Conservation (phyloP, 2,329 filamentous ascomycete genomes). For the Talaromyces sp. region DNA sequence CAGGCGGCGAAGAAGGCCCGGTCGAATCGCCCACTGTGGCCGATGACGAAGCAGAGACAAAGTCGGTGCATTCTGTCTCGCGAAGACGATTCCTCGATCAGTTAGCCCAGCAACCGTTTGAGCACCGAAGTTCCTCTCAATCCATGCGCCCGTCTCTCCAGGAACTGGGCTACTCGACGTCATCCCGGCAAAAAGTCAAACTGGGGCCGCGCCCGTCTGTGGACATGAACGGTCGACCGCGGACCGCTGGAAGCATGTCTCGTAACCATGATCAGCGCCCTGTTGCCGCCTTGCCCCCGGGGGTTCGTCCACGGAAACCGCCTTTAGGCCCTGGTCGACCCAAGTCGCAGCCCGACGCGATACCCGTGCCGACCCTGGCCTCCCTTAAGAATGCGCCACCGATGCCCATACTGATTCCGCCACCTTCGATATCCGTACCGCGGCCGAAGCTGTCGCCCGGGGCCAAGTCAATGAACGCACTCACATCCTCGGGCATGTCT, state of each 20-base stretch:
- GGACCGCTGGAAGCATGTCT: conserved; percentile 50
- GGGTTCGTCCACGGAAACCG: conserved; percentile 61
- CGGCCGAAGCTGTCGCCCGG: conserved; percentile 34
- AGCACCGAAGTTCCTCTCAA: conserved; percentile 36
- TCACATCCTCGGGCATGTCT: conserved; percentile 58
- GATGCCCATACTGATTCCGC: conserved; percentile 37
- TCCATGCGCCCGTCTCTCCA: conserved; percentile 41
- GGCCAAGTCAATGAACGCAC: conserved; percentile 42
- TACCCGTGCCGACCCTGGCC: conserved; percentile 22
- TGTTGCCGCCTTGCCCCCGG: conserved; percentile 72
- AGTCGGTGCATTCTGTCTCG: conserved; percentile 22
- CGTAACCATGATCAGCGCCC: conserved; percentile 56
- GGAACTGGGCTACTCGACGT: conserved; percentile 39
- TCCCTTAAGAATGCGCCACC: conserved; percentile 27
- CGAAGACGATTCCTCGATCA: conserved; percentile 30
- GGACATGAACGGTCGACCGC: conserved; percentile 55
- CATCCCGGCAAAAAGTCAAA: conserved; percentile 66
- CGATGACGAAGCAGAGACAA: conserved; percentile 14
- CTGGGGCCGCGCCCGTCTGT: conserved; percentile 78
- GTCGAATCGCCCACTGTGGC: conserved; percentile 5
- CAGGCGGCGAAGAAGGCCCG: conserved; percentile 11
- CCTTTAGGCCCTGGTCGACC: conserved; percentile 44
- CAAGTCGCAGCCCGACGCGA: conserved; percentile 39
- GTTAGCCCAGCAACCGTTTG: conserved; percentile 28
- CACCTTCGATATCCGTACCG: conserved; percentile 29